phyloP scores from a whole-genome alignment of 2,329 filamentous ascomycete species.

The Fusarium equiseti region DNA sequence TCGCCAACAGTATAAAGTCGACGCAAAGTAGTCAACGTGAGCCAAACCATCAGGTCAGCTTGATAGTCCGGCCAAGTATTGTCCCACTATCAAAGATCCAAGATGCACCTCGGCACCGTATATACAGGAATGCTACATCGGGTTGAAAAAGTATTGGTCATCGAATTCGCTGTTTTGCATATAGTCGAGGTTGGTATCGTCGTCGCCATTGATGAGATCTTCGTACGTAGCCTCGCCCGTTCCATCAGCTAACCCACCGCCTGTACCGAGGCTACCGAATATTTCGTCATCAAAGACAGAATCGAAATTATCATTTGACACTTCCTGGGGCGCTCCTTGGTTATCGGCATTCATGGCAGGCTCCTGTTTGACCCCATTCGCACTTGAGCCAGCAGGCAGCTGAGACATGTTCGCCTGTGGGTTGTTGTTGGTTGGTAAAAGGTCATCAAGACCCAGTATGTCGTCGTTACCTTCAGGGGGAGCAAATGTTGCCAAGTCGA shows the following conservation, averaged over 20 bases:
- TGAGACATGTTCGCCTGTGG: constrained; percentile 31
- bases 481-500: constrained; percentile 61
- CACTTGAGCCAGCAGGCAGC: constrained; percentile 23
- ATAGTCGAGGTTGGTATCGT: constrained; percentile 52
- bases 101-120: background rate
- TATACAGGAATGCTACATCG: constrained; percentile 19
- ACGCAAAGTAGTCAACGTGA: background rate
- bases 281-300: constrained; percentile 60
- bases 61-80: background rate
- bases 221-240: constrained; percentile 60
- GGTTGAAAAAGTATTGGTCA: constrained; percentile 57
- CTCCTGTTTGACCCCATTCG: constrained; percentile 29
- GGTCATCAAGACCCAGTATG: constrained; percentile 49
- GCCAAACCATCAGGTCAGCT: background rate
- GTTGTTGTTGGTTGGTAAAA: constrained; percentile 45
- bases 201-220: constrained; percentile 60
- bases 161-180: constrained; percentile 63
- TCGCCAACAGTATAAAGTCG: background rate
- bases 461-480: constrained; percentile 50
- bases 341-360: constrained; percentile 7
- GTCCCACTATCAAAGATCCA: background rate
- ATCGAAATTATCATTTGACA: constrained; percentile 46
- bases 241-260: constrained; percentile 51
- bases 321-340: constrained; percentile 22
- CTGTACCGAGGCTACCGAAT: constrained; percentile 53